These are phyloP conservation scores for Jacaranda mimosifolia DNA, from an alignment of 257 asterid genomes.

Conservation along the genomic window DNA sequence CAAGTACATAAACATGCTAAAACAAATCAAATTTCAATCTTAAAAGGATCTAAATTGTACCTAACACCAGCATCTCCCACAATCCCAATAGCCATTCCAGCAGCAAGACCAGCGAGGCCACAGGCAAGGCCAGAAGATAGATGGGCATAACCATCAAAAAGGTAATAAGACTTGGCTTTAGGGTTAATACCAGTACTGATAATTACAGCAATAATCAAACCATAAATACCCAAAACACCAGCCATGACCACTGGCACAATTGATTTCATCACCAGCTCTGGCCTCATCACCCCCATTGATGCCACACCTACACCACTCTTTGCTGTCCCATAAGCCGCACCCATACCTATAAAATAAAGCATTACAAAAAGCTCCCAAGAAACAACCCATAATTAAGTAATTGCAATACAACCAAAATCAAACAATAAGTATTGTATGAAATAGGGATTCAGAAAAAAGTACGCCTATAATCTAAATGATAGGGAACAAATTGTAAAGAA, in stretches of 20 bases:
- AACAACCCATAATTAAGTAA: not conserved
- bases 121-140: constrained; percentile 88
- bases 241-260: constrained; percentile 97
- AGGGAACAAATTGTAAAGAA: no score
- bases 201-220: constrained; percentile 86
- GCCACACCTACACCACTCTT: constrained; percentile 96
- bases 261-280: constrained; percentile 90
- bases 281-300: constrained; percentile 95
- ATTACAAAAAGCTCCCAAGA: constrained; percentile 12
- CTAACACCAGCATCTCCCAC: constrained; percentile 96
- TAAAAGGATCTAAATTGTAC: constrained; percentile 41
- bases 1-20: constrained; percentile 17
- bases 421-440: not conserved
- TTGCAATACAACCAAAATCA: not conserved
- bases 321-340: constrained; percentile 91
- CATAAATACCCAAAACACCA: constrained; percentile 94
- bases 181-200: constrained; percentile 92
- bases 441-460: not conserved
- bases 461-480: not conserved
- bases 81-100: constrained; percentile 93
- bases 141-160: constrained; percentile 88
- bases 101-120: constrained; percentile 92
- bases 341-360: constrained; percentile 70
- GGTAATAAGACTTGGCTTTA: constrained; percentile 81
- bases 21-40: not conserved